These are phyloP conservation scores for Rosa persica DNA, from an alignment of 306 rosid genomes.

Conservation along the genomic window DNA sequence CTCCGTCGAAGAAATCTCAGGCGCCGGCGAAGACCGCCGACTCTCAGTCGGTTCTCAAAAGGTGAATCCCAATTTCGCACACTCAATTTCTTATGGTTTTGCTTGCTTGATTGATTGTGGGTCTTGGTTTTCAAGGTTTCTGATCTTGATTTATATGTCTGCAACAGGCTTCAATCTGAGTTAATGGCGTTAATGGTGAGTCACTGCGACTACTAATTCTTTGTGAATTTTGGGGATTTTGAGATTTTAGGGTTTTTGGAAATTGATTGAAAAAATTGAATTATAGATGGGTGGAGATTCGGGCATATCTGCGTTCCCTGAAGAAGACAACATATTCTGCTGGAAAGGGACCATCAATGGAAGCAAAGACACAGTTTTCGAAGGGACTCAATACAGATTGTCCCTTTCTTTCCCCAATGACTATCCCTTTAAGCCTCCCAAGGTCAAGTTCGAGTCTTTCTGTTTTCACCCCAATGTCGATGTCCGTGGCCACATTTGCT, in stretches of 20 bases:
- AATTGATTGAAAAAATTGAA: neutral
- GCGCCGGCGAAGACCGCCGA: slow-evolving; percentile 59
- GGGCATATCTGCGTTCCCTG: slow-evolving; percentile 92
- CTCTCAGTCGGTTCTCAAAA: slow-evolving; percentile 81
- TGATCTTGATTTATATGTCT: slow-evolving; percentile 29
- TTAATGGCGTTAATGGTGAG: slow-evolving; percentile 96
- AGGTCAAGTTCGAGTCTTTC: slow-evolving; percentile 80
- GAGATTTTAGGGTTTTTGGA: neutral
- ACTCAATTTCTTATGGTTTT: neutral
- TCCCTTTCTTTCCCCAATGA: slow-evolving; percentile 81
- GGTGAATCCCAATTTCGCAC: slow-evolving; percentile 31
- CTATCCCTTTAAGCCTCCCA: slow-evolving; percentile 93
- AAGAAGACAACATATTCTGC: slow-evolving; percentile 87
- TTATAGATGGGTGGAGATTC: slow-evolving; percentile 89
- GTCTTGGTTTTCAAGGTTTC: slow-evolving; percentile 4
- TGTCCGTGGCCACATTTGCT: slow-evolving; percentile 77
- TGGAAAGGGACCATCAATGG: slow-evolving; percentile 97
- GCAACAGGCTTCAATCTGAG: slow-evolving; percentile 86
- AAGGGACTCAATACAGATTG: slow-evolving; percentile 83
- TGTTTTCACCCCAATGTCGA: slow-evolving; percentile 96
- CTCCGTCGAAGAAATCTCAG: slow-evolving; percentile 44
- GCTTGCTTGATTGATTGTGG: neutral
- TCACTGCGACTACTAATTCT: neutral
- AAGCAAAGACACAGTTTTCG: slow-evolving; percentile 89
- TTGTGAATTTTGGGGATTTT: neutral